phyloP scores from a whole-genome alignment of 1,284 basidiomycete genomes.

The Ustilago esculenta region DNA sequence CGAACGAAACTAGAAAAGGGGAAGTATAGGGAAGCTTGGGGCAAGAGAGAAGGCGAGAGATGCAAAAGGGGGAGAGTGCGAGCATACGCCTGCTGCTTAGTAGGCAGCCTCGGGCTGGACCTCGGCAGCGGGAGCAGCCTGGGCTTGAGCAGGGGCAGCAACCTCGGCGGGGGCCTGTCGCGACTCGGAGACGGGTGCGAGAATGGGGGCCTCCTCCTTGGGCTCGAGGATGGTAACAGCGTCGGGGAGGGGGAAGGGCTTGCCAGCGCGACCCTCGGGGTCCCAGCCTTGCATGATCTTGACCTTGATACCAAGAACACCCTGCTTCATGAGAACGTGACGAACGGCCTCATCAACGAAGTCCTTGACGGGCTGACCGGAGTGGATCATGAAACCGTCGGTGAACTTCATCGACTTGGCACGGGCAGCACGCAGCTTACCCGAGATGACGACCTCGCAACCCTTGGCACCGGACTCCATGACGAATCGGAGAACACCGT shows the following conservation, averaged over 20 bases:
- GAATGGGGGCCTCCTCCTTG: constrained; percentile 72
- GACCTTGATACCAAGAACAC: constrained; percentile 99
- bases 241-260: constrained; percentile 94
- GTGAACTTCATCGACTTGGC: constrained; percentile 99
- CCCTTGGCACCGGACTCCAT: constrained; percentile 99
- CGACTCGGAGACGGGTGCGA: constrained; percentile 64
- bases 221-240: constrained; percentile 90
- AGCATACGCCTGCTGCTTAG: constrained; percentile 27
- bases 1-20: constrained; percentile 40
- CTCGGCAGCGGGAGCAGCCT: constrained; percentile 53
- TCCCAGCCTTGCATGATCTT: constrained; percentile 99
- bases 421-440: constrained; percentile 99
- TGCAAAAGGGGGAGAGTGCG: constrained; percentile 21
- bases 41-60: constrained; percentile 46
- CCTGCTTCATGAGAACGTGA: constrained; percentile 97
- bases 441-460: constrained; percentile 99
- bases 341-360: constrained; percentile 98
- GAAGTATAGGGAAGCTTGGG: constrained; percentile 41
- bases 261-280: constrained; percentile 78
- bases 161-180: constrained; percentile 55
- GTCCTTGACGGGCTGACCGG: constrained; percentile 95
- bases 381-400: constrained; percentile 99
- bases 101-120: constrained; percentile 54
- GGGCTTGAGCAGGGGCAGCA: constrained; percentile 32
- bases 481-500: constrained; percentile 99